phyloP scores from a whole-genome alignment of 192 early-diverging fungal genomes.

The Coemansia sp. region DNA sequence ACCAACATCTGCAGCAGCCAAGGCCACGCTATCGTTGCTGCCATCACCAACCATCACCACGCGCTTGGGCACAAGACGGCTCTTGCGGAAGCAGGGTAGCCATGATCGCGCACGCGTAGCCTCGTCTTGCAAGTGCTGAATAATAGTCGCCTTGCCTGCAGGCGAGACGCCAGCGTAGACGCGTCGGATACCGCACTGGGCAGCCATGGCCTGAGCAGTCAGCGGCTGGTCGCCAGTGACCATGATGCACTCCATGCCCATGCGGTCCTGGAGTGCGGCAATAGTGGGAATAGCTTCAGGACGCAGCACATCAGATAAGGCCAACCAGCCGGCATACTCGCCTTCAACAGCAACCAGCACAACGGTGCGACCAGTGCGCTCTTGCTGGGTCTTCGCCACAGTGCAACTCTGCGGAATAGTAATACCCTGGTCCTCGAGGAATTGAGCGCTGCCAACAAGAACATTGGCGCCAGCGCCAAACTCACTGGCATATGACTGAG shows the following conservation, averaged over 20 bases:
- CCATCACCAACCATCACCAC: slow-evolving; percentile 96
- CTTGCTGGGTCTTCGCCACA: slow-evolving; percentile 53
- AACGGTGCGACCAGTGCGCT: slow-evolving; percentile 72
- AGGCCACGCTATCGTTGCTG: slow-evolving; percentile 90
- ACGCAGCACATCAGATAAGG: slow-evolving; percentile 82
- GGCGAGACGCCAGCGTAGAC: slow-evolving; percentile 91
- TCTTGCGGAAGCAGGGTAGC: slow-evolving; percentile 1
- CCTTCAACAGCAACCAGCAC: slow-evolving; percentile 72
- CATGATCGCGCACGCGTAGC: slow-evolving; percentile 13
- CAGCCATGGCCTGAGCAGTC: slow-evolving; percentile 81
- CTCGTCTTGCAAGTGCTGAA: slow-evolving; percentile 67
- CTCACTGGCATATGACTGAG: slow-evolving; percentile 13
- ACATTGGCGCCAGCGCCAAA: slow-evolving; percentile 41
- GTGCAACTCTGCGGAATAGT: slow-evolving; percentile 46
- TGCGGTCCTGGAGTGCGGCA: slow-evolving; percentile 59
- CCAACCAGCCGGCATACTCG: slow-evolving; percentile 63
- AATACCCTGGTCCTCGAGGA: slow-evolving; percentile 56
- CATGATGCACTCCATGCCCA: slow-evolving; percentile 84
- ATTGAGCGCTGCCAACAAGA: slow-evolving; percentile 72
- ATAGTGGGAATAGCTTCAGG: slow-evolving; percentile 74
- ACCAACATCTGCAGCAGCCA: slow-evolving; percentile 83
- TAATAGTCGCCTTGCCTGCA: slow-evolving; percentile 79
- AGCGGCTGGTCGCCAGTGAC: slow-evolving; percentile 90
- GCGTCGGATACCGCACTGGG: slow-evolving; percentile 77
- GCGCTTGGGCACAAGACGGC: slow-evolving; percentile 16